These are phyloP conservation scores for Urtica urens DNA, from an alignment of 306 rosid genomes.

Conservation along the genomic window DNA sequence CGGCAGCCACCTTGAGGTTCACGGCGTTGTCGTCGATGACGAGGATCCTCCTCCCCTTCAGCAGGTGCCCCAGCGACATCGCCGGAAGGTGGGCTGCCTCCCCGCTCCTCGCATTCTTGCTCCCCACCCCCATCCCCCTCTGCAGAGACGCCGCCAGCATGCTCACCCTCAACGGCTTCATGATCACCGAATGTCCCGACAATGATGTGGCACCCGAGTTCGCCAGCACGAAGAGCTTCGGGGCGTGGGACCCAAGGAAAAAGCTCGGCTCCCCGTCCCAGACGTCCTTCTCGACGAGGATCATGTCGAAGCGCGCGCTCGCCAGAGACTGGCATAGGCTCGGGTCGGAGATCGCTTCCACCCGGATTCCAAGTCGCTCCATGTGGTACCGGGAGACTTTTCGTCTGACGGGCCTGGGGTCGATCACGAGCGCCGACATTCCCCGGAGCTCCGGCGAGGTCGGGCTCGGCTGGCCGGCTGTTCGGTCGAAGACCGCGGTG, in stretches of 20 bases:
- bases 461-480: slow-evolving; percentile 45
- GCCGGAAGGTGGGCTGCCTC: slow-evolving; percentile 66
- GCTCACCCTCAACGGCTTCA: slow-evolving; percentile 81
- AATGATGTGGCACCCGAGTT: slow-evolving; percentile 41
- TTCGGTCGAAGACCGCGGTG: slow-evolving; percentile 69
- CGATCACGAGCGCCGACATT: slow-evolving; percentile 64
- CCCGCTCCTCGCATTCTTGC: slow-evolving; percentile 52
- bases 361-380: slow-evolving; percentile 69
- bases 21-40: slow-evolving; percentile 83
- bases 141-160: slow-evolving; percentile 90
- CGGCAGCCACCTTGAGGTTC: slow-evolving; percentile 88
- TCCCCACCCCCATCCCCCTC: slow-evolving; percentile 59
- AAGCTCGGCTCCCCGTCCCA: slow-evolving; percentile 57
- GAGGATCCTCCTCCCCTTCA: slow-evolving; percentile 68
- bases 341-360: slow-evolving; percentile 53
- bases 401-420: slow-evolving; percentile 63
- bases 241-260: slow-evolving; percentile 29
- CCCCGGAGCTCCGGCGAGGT: slow-evolving; percentile 59
- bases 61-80: slow-evolving; percentile 59
- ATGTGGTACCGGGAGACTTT: slow-evolving; percentile 84
- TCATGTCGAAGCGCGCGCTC: slow-evolving; percentile 38
- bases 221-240: slow-evolving; percentile 63
- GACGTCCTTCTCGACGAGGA: slow-evolving; percentile 68
- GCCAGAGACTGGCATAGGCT: slow-evolving; percentile 41
- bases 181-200: slow-evolving; percentile 39